phyloP scores from a whole-genome alignment of 2,329 filamentous ascomycete genomes.

The Pseudodiploospora longispora region DNA sequence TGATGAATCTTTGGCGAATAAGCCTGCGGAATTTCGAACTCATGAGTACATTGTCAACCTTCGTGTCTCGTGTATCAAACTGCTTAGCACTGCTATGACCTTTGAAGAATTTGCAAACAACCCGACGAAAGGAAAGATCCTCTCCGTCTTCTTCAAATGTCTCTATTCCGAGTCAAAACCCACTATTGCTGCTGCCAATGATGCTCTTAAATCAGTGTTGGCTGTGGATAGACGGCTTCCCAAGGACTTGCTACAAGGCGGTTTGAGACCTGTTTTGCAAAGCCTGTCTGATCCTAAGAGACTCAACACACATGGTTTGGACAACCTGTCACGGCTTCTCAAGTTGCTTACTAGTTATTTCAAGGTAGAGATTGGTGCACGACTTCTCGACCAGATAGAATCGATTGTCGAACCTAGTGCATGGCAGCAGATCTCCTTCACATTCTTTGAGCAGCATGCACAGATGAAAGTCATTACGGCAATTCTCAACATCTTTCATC shows the following conservation, averaged over 20 bases:
- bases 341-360: constrained; percentile 96
- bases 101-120: constrained; percentile 85
- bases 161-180: constrained; percentile 88
- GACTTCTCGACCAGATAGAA: constrained; percentile 90
- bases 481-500: constrained; percentile 93
- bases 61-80: constrained; percentile 84
- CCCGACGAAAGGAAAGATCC: constrained; percentile 60
- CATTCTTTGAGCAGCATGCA: constrained; percentile 83
- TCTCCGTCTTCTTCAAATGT: constrained; percentile 96
- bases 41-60: constrained; percentile 88
- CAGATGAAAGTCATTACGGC: constrained; percentile 93
- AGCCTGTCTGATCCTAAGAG: constrained; percentile 92
- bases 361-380: constrained; percentile 92
- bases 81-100: constrained; percentile 86
- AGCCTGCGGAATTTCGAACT: constrained; percentile 90
- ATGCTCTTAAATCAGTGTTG: constrained; percentile 79
- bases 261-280: constrained; percentile 87
- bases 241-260: constrained; percentile 90
- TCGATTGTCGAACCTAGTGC: constrained; percentile 73
- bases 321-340: constrained; percentile 81
- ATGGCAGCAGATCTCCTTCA: constrained; percentile 88
- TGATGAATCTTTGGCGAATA: constrained; percentile 85
- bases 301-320: constrained; percentile 78
- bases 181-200: constrained; percentile 89
- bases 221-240: constrained; percentile 85